Evolutionary conservation across 1,139 yeast genomes (phyloP).

Genomic region (Scheffersomyces titani): DNA sequence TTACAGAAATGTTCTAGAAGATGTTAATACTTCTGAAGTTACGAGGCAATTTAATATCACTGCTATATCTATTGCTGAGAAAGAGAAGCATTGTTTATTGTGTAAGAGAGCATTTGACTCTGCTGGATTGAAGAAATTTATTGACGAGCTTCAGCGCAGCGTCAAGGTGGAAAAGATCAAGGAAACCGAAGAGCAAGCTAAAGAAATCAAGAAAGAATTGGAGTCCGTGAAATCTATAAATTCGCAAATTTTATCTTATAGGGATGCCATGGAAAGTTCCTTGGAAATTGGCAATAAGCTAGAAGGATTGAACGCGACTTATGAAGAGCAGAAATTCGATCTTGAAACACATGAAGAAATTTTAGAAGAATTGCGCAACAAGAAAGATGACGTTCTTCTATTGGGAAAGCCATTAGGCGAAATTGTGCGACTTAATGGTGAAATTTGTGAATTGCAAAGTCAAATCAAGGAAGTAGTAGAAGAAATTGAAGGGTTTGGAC

Average conservation of each 20-base stretch:
- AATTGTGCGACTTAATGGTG: constrained; percentile 35
- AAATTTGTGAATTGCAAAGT: constrained; percentile 28
- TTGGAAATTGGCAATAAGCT: constrained; percentile 4
- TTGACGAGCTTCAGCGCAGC: constrained; percentile 34
- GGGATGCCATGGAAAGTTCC: constrained; percentile 17
- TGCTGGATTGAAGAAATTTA: constrained; percentile 32
- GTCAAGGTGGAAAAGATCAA: constrained; percentile 39
- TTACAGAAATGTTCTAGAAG: constrained; percentile 58
- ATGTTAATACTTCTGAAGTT: constrained; percentile 64
- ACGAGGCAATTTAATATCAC: constrained; percentile 63
- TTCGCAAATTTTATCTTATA: constrained; percentile 28
- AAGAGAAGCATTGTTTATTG: constrained; percentile 57
- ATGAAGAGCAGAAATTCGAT: constrained; percentile 9
- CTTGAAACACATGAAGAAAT: constrained; percentile 11
- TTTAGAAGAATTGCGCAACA: constrained; percentile 10
- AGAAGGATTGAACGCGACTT: constrained; percentile 15
- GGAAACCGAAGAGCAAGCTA: constrained; percentile 36
- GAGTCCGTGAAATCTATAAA: constrained; percentile 26
- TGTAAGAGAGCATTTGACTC: constrained; percentile 64
- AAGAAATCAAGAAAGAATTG: constrained; percentile 31
- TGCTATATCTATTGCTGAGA: constrained; percentile 63
- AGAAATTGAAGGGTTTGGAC: constrained; percentile 39
- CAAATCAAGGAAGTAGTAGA: constrained; percentile 38
- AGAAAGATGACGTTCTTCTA: constrained; percentile 12
- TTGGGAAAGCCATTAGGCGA: constrained; percentile 36